Percentiles rank a stretch among this genome's conserved stretches.
Evolutionary conservation across 2,329 filamentous ascomycete species (phyloP).

Genomic region (Botrytis aclada): DNA sequence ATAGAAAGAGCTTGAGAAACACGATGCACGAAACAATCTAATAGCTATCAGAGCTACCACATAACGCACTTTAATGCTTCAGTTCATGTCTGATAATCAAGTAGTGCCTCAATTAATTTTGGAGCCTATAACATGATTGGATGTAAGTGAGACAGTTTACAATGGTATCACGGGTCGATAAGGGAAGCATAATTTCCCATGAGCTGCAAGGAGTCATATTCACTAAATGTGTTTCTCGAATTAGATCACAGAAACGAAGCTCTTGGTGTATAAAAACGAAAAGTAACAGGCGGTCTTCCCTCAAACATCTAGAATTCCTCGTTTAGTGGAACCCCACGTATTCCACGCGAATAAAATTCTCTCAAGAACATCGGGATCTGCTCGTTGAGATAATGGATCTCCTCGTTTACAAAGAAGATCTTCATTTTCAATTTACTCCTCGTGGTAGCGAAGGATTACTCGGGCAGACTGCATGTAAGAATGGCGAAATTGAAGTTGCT

Average conservation of each 20-base stretch:
- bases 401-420: not conserved
- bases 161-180: not conserved
- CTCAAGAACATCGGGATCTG: not conserved
- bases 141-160: not conserved
- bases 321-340: too few relatives aligned
- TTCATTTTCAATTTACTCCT: not conserved
- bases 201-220: not conserved
- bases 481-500: slow-evolving; percentile 9
- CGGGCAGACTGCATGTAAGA: slow-evolving; percentile 1
- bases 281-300: not conserved
- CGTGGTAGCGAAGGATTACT: not conserved
- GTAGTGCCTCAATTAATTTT: not conserved
- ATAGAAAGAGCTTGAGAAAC: not conserved
- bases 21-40: not conserved
- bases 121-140: not conserved
- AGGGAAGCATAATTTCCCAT: not conserved
- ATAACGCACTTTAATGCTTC: not conserved
- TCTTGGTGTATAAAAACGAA: not conserved
- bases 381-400: not conserved
- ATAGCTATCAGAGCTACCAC: not conserved
- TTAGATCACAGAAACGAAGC: not conserved
- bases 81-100: not conserved
- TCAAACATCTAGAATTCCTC: not conserved
- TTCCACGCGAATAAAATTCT: not conserved
- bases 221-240: not conserved